Evolutionary conservation across 176 grass and related monocot genomes (phyloP), one percentile per base, ranked within the genome.

Genomic region (Aegilops tauschii): DNA sequence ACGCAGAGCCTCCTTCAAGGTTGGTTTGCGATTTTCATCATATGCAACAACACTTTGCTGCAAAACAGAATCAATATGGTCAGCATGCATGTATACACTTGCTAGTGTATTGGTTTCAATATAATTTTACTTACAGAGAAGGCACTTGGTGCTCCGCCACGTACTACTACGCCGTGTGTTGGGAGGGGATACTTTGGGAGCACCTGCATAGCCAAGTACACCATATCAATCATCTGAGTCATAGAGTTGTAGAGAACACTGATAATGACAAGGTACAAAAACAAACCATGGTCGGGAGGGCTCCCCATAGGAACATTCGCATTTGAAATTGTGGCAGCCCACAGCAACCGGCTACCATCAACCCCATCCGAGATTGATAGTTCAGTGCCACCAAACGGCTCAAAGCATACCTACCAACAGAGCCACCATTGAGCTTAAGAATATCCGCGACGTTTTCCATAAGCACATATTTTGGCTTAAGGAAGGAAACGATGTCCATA

Each of bases 381-480:
- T 95, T 95, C 83, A 95, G 81, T 3, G 93, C 78, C 12, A 98
- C 91, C 12, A 98, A 77, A 8, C 89, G 82, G 59, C 93, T 94
- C 28, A 98, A 40, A 5, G 95, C 93, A 85, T 92, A 98, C 73
- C 91, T 83, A 68, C 91, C n/a, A 6, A 93, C 59, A 73, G 90
- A 93, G 2, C 95, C 93, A 18, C 90, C 83, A 6, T 91, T 87
- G 73, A 98, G 93, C 70, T 93, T 98, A 0, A 98, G 59, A 42
- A 98, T 95, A 50, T 98, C 95, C 0, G 95, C 95, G 0, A 95
- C 95, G 50, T 98, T 95, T 64, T 98, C 95, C 95, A 98, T 98
- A 0, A 98, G 73, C 21, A 98, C 95, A 66, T 90, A 95, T 80
- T 84, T 95, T 31, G 93, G 95, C 49, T 93, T 95, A 12, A 98